Evolutionary conservation across 2,329 filamentous ascomycete species (phyloP).

Genomic region (Ustulina deusta): DNA sequence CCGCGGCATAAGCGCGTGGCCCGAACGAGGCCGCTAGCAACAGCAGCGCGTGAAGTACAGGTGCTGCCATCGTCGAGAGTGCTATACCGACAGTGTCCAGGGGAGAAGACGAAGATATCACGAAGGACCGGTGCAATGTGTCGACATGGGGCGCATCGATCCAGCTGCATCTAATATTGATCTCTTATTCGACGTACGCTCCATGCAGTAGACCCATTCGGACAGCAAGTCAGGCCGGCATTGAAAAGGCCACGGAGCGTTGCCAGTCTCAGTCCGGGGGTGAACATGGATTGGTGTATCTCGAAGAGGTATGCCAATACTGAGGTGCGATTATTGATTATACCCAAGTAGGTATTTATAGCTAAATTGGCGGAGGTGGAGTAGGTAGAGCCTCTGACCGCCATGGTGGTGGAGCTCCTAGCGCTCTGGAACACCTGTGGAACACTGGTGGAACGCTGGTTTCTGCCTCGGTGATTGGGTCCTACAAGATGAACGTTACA

Average conservation of each 20-base stretch:
- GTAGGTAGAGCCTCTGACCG: background rate
- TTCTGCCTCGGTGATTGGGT: background rate
- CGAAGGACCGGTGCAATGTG: slow-evolving; percentile 4
- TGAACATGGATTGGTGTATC: slow-evolving; percentile 3
- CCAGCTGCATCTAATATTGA: background rate
- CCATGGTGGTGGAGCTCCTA: background rate
- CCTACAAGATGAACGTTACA: background rate
- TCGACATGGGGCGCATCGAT: slow-evolving; percentile 13
- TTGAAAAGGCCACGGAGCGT: slow-evolving; percentile 1
- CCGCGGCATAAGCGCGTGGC: slow-evolving; percentile 31
- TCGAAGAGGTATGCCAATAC: too few relatives aligned
- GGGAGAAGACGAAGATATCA: slow-evolving; percentile 1
- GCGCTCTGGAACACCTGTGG: slow-evolving; percentile 6
- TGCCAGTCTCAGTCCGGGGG: background rate
- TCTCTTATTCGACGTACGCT: slow-evolving; percentile 7
- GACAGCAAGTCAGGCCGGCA: background rate
- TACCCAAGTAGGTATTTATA: too few relatives aligned
- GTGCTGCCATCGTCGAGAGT: slow-evolving; percentile 19
- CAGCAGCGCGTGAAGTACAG: slow-evolving; percentile 23
- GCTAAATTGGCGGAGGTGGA: too few relatives aligned
- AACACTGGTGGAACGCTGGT: background rate
- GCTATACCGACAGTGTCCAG: background rate
- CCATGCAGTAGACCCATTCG: background rate
- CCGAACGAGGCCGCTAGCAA: slow-evolving; percentile 40
- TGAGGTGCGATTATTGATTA: too few relatives aligned